Conservation (phyloP, 306 rosid species). For the Citrullus amarus region DNA sequence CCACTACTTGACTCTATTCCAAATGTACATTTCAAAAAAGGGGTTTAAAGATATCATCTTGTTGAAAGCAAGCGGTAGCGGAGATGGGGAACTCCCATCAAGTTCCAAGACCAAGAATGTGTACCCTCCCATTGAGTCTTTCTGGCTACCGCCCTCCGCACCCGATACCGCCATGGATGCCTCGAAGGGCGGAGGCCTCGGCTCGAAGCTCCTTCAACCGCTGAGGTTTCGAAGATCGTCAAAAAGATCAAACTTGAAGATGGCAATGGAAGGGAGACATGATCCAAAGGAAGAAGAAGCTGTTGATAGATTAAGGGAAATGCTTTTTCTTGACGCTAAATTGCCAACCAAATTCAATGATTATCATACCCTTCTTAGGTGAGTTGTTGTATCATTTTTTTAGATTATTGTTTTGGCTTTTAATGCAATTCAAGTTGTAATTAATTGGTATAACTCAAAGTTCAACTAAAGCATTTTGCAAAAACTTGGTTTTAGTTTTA, state of each 20-base stretch:
- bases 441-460: not conserved
- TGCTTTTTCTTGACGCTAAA: constrained; percentile 42
- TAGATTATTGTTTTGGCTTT: not conserved
- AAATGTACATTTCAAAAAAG: constrained; percentile 21
- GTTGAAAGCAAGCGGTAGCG: constrained; percentile 14
- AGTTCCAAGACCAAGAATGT: constrained; percentile 21
- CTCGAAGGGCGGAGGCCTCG: constrained; percentile 14
- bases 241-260: constrained; percentile 28
- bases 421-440: not conserved
- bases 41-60: constrained; percentile 21
- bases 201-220: constrained; percentile 31
- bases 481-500: not conserved
- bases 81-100: constrained; percentile 17
- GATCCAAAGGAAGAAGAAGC: constrained; percentile 51
- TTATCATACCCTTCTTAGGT: constrained; percentile 88
- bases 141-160: constrained; percentile 40
- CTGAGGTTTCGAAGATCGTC: constrained; percentile 12
- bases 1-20: not conserved
- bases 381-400: not conserved
- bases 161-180: constrained; percentile 5
- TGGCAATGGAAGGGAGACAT: constrained; percentile 41
- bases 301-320: constrained; percentile 45
- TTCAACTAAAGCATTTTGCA: not conserved
- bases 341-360: constrained; percentile 51
- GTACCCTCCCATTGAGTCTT: constrained; percentile 60